phyloP scores from a whole-genome alignment of 2,329 filamentous ascomycete species.

The Fusarium devonianum region DNA sequence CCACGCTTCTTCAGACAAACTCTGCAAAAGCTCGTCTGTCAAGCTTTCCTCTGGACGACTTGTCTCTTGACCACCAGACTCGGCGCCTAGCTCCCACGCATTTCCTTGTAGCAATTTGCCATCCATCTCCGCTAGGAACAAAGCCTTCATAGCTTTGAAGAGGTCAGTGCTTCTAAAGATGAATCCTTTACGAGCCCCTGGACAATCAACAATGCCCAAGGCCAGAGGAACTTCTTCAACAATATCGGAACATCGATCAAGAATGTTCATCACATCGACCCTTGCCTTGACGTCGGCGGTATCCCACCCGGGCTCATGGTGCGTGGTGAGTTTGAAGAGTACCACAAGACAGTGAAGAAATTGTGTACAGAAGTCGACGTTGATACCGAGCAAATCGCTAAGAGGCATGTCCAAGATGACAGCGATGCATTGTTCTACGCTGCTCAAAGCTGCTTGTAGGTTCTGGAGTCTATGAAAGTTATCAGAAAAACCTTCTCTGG shows the following conservation, averaged over 20 bases:
- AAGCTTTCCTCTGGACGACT: background rate
- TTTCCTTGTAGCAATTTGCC: background rate
- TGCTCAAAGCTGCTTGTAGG: slow-evolving; percentile 13
- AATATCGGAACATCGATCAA: slow-evolving; percentile 15
- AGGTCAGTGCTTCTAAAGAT: slow-evolving; percentile 15
- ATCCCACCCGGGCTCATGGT: slow-evolving; percentile 20
- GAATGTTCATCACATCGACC: slow-evolving; percentile 17
- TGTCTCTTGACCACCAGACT: background rate
- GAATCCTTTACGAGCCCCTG: slow-evolving; percentile 11
- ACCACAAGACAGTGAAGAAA: slow-evolving; percentile 21
- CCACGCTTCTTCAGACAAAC: slow-evolving; percentile 18
- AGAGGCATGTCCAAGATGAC: slow-evolving; percentile 7
- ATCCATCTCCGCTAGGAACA: slow-evolving; percentile 23
- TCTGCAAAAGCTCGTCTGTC: slow-evolving; percentile 9
- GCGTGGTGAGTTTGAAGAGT: slow-evolving; percentile 21
- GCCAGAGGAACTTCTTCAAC: background rate
- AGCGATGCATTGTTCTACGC: slow-evolving; percentile 11
- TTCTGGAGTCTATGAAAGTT: slow-evolving; percentile 16
- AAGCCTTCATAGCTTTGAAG: slow-evolving; percentile 17
- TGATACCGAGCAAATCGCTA: slow-evolving; percentile 15
- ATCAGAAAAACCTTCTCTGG: background rate
- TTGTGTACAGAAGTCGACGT: slow-evolving; percentile 26
- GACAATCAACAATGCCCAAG: slow-evolving; percentile 13
- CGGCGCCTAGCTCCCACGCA: background rate
- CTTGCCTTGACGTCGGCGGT: slow-evolving; percentile 10